phyloP scores from a whole-genome alignment of 164 flowering plant genomes.

The Saururus chinensis region DNA sequence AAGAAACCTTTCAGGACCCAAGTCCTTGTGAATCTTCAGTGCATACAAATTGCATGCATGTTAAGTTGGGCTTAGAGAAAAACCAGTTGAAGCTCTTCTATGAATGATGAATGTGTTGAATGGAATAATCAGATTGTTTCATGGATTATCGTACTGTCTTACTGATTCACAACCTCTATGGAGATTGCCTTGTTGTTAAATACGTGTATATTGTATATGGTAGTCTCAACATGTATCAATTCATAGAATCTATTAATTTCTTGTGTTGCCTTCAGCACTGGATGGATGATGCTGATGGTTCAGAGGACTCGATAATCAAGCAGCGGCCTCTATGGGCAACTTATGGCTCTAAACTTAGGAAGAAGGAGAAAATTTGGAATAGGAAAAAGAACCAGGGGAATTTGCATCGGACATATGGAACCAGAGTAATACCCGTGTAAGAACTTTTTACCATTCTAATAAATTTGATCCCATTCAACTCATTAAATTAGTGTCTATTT shows the following conservation, averaged over 20 bases:
- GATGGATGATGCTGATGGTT: conserved; percentile 66
- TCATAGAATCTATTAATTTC: neutral
- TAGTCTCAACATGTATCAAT: neutral
- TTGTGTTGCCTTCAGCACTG: conserved; percentile 40
- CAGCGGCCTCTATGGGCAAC: conserved; percentile 89
- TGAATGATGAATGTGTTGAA: too few relatives aligned
- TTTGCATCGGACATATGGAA: conserved; percentile 79
- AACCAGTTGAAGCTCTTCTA: too few relatives aligned
- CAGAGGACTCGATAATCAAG: conserved; percentile 76
- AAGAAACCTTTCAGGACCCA: too few relatives aligned
- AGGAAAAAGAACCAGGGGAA: conserved; percentile 49
- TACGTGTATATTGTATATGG: neutral
- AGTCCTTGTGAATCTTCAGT: too few relatives aligned
- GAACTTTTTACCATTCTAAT: conserved; percentile 6
- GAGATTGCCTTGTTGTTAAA: neutral
- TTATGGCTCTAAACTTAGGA: conserved; percentile 33
- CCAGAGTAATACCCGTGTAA: conserved; percentile 98
- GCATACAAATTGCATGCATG: too few relatives aligned
- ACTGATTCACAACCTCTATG: too few relatives aligned
- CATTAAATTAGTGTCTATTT: neutral
- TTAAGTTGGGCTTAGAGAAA: too few relatives aligned
- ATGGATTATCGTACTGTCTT: too few relatives aligned
- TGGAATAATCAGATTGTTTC: too few relatives aligned
- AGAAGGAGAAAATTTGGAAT: conserved; percentile 52
- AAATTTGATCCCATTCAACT: too few relatives aligned